Base-by-base conservation (phyloP, 2,329 filamentous ascomycete species). In the Xylaria sp. region DNA sequence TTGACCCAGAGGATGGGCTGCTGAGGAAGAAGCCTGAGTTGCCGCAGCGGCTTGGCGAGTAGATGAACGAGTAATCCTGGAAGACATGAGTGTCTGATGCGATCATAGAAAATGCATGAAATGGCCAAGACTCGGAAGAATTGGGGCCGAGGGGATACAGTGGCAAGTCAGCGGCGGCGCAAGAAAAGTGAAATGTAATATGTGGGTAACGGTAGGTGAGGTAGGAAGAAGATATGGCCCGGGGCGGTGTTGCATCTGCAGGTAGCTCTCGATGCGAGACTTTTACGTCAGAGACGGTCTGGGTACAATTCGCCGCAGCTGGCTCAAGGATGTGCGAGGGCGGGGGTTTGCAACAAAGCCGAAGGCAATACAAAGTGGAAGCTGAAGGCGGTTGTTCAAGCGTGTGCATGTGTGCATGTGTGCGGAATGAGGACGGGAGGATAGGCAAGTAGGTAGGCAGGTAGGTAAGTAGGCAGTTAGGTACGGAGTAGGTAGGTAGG, bases 61-160 rank as follows among this genome's bases (percentile, higher is more conserved):
- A 81, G 94, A 91, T 77, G 94, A 96, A 85, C 95, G 93, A 86
- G 95, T 97, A 77, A 96, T 90, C 92, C 94, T 97, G 88, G 90
- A 85, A 89, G 92, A 93, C 94, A 97, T 97, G 90, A 95, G 92
- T 90, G 76, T 73, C 73, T 77, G 71, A 66, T 74, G 73, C 68
- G 50, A 65, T 65, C 66, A 67, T 56, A 59, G 55, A 36, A 62
- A 58, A 68, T 70, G 51, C 42, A 70, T 66, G 59, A 67, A 61
- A 70, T 20, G 62, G 51, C 42, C 38, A 61, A 63, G 62, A 64
- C 61, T 63, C 61, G 56, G 25, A 50, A 62, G 22, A 55, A 69
- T 60, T 70, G 56, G 66, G 65, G 58, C 61, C 49, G 45, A 53
- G 47, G 33, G 60, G 56, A 51, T 67, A 57, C 69, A 66, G 49